Percentiles rank a stretch among this genome's conserved stretches.
Evolutionary conservation across 345 rosid genomes (phyloP).

Genomic region (Eucalyptus marginata): DNA sequence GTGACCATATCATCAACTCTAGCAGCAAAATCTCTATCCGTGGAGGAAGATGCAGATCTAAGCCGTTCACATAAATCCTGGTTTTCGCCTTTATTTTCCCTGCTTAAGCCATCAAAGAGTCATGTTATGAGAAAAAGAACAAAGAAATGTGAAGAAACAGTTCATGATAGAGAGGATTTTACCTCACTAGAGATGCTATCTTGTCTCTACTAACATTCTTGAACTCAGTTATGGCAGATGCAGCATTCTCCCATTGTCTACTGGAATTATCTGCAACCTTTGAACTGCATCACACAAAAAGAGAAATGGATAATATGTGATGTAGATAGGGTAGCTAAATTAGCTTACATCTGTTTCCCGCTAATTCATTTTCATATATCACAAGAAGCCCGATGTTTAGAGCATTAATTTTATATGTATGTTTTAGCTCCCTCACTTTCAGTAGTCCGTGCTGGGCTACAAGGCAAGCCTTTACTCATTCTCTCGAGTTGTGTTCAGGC

Average conservation of each 20-base stretch:
- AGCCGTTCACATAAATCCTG: conserved; percentile 25
- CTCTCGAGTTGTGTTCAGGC: neutral
- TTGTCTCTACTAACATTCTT: conserved; percentile 13
- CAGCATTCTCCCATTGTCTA: conserved; percentile 46
- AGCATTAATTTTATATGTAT: neutral
- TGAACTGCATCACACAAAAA: conserved; percentile 33
- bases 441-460: neutral
- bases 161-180: neutral
- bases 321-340: neutral
- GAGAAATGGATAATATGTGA: neutral
- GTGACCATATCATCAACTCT: conserved; percentile 20
- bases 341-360: neutral
- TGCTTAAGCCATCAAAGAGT: conserved; percentile 2
- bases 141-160: neutral
- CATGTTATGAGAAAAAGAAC: neutral
- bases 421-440: neutral
- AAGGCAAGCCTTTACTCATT: neutral
- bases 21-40: conserved; percentile 28
- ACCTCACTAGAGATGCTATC: conserved; percentile 21
- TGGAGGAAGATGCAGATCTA: conserved; percentile 26
- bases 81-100: conserved; percentile 29
- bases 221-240: conserved; percentile 13
- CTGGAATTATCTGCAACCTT: conserved; percentile 24
- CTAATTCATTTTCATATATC: neutral
- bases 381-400: neutral